Evolutionary conservation across 1,284 basidiomycete genomes (phyloP), one percentile per base, ranked within the genome.

Genomic region (Ceratobasidium sp.): DNA sequence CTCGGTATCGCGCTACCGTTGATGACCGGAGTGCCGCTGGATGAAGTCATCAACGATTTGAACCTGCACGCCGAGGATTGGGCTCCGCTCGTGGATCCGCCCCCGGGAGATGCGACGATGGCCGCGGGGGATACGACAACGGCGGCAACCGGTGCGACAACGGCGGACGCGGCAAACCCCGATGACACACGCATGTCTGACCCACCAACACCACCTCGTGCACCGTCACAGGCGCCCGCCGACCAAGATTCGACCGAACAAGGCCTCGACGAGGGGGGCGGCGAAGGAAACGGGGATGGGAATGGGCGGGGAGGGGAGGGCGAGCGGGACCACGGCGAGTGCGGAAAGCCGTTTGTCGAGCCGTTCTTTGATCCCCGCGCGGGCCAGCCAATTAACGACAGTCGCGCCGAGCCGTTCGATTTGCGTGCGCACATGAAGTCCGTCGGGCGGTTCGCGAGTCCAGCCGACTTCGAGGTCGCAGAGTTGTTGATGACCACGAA

Each of bases 401-500:
- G n/a, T n/a, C 39, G 28, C 15, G 39, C 26, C 23, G 55, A 39
- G 4, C 55, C 55, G 44, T 46, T 33, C 23, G 58, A 72, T 42
- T 72, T 72, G 42, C 39, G 23, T 10, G 40, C 55, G 33, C 55
- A 72, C 23, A 60, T 72, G 40, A 23, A 28, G 23, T 44, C 44
- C 10, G 42, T 42, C 28, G 66, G 44, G n/a, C 15, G 20, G 46
- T 46, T 68, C 4, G 66, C 12, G 26, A 46, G 46, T 20, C 66
- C 44, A 1, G 44, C 42, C 10, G 13, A 53, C n/a, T 68, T 68
- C 23, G 66, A 51, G 46, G 46, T 39, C n/a, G 66, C 46, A 3
- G 66, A 68, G 66, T 23, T 68, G 2, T 39, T 68, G 26, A 53
- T 68, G 66, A 68, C 46, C 23, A 68, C 66, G 15, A 46, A 46